These are phyloP conservation scores for Tausonia pullulans DNA, from an alignment of 1,284 basidiomycete species.

Conservation along the genomic window DNA sequence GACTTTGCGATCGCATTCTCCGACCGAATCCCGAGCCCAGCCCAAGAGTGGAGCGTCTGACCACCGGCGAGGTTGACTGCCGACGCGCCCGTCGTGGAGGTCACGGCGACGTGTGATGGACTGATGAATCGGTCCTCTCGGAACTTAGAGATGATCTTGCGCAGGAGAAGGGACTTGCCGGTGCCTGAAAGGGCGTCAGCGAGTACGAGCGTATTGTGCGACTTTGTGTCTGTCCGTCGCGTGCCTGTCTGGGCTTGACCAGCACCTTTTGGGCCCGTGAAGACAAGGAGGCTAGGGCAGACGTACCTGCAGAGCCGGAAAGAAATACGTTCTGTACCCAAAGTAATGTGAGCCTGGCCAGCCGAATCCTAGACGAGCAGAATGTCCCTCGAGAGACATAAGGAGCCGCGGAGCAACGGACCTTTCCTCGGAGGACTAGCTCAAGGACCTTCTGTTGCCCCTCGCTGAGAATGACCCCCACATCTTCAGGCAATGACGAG, in stretches of 20 bases:
- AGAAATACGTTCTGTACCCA: constrained; percentile 3
- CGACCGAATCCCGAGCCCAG: constrained; percentile 35
- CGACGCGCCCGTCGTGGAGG: constrained; percentile 82
- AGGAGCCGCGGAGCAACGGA: no score
- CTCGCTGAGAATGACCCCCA: background rate
- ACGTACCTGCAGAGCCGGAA: constrained; percentile 1
- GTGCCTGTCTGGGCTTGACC: background rate
- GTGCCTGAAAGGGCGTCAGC: background rate
- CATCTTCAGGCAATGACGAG: no score
- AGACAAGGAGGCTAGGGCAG: background rate
- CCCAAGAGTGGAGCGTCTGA: constrained; percentile 87
- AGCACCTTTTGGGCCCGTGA: background rate
- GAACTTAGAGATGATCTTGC: background rate
- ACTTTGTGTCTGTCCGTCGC: background rate
- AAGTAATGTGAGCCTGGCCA: no score
- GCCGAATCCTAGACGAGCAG: no score
- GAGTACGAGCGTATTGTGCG: background rate
- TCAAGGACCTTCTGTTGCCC: background rate
- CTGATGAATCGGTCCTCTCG: background rate
- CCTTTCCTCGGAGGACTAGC: background rate
- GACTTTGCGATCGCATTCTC: no score
- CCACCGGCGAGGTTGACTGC: constrained; percentile 82
- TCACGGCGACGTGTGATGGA: constrained; percentile 51
- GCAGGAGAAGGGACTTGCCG: constrained; percentile 6
- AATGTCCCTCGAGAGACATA: no score